Evolutionary conservation across 768 basidiomycete species (phyloP).

Genomic region (Suillus bovinus): DNA sequence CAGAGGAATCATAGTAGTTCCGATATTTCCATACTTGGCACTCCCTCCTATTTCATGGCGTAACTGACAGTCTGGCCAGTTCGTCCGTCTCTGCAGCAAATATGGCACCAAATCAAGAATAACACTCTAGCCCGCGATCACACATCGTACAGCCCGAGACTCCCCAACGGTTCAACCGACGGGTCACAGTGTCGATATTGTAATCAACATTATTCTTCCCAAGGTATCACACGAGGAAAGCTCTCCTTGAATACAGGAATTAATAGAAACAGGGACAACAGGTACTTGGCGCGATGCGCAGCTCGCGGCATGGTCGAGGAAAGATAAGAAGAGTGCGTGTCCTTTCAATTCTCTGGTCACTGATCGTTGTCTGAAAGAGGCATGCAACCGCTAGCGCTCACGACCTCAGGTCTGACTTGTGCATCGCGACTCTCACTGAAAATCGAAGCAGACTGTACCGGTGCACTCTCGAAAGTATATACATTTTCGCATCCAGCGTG

Average conservation of each 20-base stretch:
- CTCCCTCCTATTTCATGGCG: too few species aligned
- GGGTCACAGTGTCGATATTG: neutral
- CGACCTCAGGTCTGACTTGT: neutral
- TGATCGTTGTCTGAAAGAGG: neutral
- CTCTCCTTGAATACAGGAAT: neutral
- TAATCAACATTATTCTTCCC: neutral
- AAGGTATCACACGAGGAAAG: neutral
- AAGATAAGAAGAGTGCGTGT: neutral
- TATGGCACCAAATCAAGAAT: neutral
- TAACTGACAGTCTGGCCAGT: too few species aligned
- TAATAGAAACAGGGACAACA: neutral
- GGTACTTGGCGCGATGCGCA: neutral
- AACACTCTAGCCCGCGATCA: neutral
- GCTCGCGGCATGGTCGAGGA: neutral
- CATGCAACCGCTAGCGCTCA: neutral
- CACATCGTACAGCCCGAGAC: neutral
- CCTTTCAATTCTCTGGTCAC: neutral
- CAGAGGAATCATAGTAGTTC: neutral
- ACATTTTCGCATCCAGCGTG: neutral
- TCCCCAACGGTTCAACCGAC: neutral
- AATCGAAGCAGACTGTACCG: too few species aligned
- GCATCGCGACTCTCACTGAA: neutral
- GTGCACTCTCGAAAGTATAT: neutral
- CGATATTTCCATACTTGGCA: too few species aligned
- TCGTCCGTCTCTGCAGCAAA: too few species aligned